phyloP scores from a whole-genome alignment of 192 early-diverging fungal genomes.

The Cetraspora pellucida region DNA sequence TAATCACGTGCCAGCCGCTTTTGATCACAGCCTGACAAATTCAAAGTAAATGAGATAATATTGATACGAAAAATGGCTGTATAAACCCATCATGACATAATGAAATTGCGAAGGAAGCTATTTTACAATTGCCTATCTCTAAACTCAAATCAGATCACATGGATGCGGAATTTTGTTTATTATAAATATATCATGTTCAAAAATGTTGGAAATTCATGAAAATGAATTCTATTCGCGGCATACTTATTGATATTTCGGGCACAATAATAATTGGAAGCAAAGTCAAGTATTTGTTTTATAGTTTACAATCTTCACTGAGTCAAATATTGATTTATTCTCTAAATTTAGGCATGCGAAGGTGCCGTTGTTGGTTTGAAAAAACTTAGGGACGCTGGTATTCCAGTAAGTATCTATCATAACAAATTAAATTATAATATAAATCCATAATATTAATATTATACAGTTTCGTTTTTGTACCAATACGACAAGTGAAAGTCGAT shows the following conservation, averaged over 20 bases:
- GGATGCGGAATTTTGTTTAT: no score
- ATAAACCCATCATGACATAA: no score
- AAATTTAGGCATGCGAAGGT: conserved; percentile 38
- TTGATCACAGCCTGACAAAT: no score
- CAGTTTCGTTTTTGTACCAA: conserved; percentile 82
- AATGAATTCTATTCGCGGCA: conserved; percentile 45
- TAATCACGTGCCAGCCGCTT: no score
- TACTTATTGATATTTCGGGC: conserved; percentile 80
- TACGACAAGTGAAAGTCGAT: conserved; percentile 77
- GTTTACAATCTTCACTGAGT: not conserved
- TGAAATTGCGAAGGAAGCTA: no score
- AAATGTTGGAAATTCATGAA: not conserved
- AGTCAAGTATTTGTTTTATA: conserved; percentile 43
- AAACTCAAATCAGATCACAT: no score
- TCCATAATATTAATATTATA: conserved; percentile 5
- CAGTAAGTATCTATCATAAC: conserved; percentile 33
- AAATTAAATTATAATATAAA: no score
- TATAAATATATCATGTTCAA: not conserved
- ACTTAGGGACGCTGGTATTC: conserved; percentile 61
- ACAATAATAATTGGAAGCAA: conserved; percentile 76
- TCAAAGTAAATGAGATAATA: no score
- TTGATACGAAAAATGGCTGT: no score
- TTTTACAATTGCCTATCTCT: no score
- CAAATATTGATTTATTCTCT: not conserved
- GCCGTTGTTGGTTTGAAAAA: conserved; percentile 66